Conservation (phyloP, 208 protist species). For the Acanthamoeba triangularis region DNA sequence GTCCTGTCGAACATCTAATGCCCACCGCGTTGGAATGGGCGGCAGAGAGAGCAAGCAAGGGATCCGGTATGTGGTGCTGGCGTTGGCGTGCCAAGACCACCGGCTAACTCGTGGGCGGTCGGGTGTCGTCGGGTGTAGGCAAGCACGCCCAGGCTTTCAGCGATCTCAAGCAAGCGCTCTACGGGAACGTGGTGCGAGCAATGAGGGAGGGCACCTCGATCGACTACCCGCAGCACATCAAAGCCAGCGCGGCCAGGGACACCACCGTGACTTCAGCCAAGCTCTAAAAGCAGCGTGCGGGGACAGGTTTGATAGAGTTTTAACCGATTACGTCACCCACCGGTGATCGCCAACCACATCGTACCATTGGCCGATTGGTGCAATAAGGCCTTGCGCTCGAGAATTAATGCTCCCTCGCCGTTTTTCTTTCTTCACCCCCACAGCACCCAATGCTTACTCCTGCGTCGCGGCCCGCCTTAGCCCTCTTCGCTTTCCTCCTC, state of each 20-base stretch:
- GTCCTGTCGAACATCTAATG: neutral
- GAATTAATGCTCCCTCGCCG: too few species aligned
- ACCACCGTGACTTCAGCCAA: neutral
- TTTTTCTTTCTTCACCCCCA: too few species aligned
- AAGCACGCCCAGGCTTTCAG: neutral
- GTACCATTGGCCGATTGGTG: too few species aligned
- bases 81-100: neutral
- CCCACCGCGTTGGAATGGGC: slow-evolving; percentile 17
- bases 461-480: neutral
- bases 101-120: neutral
- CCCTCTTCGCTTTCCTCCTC: neutral
- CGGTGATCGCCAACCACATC: too few species aligned
- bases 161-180: slow-evolving; percentile 53
- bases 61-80: neutral
- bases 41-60: neutral
- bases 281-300: neutral
- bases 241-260: neutral
- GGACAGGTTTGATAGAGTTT: too few species aligned
- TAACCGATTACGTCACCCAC: too few species aligned
- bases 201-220: neutral
- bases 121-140: neutral
- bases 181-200: neutral
- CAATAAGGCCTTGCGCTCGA: too few species aligned
- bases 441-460: too few species aligned
- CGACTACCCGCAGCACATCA: neutral